Conservation (phyloP, 208 protist genomes). For the Vickermania spadyakhi region DNA sequence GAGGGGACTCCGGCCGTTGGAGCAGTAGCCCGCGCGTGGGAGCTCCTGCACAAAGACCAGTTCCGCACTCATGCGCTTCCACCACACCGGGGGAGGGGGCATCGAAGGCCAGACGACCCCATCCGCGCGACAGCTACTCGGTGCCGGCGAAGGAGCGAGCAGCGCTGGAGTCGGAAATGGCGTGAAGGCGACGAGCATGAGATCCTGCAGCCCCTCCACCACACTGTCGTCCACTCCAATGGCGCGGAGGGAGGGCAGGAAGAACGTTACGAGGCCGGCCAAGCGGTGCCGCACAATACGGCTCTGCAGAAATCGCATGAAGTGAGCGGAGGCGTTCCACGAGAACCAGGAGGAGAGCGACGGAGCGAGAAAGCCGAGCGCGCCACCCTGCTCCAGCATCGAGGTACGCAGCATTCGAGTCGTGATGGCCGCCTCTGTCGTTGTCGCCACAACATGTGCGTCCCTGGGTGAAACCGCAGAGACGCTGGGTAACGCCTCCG, state of each 20-base stretch:
- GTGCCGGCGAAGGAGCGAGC: conserved; percentile 23
- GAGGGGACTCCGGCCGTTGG: too few species aligned
- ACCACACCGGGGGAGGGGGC: neutral
- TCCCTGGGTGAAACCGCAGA: too few species aligned
- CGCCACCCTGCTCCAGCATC: too few species aligned
- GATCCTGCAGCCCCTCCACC: conserved; percentile 12
- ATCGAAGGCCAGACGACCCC: conserved; percentile 12
- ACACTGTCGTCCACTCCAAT: conserved; percentile 55
- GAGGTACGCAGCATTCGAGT: too few species aligned
- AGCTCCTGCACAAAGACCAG: neutral
- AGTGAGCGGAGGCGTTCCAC: conserved; percentile 7
- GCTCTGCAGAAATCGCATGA: conserved; percentile 23
- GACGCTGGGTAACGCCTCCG: too few species aligned
- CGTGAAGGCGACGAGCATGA: conserved; percentile 22
- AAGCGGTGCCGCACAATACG: conserved; percentile 29
- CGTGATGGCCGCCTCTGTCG: too few species aligned
- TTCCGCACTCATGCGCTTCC: conserved; percentile 5
- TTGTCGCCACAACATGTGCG: too few species aligned
- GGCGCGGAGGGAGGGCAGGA: conserved; percentile 55
- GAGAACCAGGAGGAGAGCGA: too few species aligned
- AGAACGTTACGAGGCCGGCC: conserved; percentile 48
- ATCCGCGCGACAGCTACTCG: too few species aligned
- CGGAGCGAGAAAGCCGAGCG: too few species aligned
- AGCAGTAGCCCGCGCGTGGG: neutral
- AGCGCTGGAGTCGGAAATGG: conserved; percentile 31